phyloP scores from a whole-genome alignment of 768 basidiomycete genomes.

The Mycena chlorophos region DNA sequence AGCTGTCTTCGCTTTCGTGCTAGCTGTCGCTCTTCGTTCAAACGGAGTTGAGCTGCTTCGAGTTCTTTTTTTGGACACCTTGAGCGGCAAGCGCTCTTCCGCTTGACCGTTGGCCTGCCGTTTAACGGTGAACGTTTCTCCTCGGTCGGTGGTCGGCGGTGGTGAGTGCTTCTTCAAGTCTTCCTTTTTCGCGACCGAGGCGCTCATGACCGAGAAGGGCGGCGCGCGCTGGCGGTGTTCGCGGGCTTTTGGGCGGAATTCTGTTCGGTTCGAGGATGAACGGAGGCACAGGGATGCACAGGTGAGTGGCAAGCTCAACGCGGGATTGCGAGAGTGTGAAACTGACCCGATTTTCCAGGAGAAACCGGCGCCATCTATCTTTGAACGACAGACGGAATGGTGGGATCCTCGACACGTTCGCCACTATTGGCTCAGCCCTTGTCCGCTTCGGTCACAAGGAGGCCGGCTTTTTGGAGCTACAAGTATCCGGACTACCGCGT shows the following conservation, averaged over 20 bases:
- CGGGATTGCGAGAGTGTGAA: neutral
- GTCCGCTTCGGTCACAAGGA: neutral
- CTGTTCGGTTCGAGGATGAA: no score
- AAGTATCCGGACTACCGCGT: no score
- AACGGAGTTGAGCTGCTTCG: neutral
- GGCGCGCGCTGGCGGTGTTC: no score
- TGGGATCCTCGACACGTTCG: neutral
- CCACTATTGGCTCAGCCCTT: neutral
- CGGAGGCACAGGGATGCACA: no score
- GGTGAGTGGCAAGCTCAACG: neutral
- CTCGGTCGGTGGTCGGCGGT: no score
- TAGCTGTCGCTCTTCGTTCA: neutral
- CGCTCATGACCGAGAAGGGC: no score
- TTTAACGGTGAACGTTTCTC: no score
- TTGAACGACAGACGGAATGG: neutral
- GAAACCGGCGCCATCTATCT: neutral
- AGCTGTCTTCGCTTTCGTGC: neutral
- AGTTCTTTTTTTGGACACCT: neutral
- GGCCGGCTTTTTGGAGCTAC: neutral
- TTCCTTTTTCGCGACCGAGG: no score
- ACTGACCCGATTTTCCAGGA: neutral
- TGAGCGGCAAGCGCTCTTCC: neutral
- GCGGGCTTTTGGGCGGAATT: no score
- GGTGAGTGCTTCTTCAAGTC: no score
- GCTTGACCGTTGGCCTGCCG: neutral